These are phyloP conservation scores for Ogataea pini DNA, from an alignment of 805 yeast species.

Conservation along the genomic window DNA sequence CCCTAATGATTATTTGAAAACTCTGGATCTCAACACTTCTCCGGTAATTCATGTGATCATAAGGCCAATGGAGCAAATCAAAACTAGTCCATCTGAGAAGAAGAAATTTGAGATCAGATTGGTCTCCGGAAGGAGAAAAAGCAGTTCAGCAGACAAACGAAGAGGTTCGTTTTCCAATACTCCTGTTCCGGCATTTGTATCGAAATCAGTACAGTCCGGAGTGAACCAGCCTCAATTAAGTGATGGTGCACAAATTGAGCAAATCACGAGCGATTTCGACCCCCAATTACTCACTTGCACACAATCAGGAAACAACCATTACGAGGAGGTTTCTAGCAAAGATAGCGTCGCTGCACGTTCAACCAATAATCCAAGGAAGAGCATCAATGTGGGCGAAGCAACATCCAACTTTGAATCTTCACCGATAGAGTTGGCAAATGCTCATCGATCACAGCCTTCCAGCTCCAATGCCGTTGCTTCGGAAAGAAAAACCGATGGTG, in stretches of 20 bases:
- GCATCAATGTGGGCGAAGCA: not conserved
- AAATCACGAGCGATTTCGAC: not conserved
- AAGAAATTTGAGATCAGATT: conserved; percentile 25
- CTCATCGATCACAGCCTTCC: not conserved
- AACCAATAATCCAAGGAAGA: not conserved
- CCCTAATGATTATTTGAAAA: conserved; percentile 25
- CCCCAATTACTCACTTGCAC: not conserved
- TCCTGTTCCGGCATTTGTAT: conserved; percentile 29
- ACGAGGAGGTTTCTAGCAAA: conserved; percentile 11
- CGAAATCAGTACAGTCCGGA: not conserved
- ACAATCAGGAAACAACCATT: conserved; percentile 3
- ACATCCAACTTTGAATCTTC: not conserved
- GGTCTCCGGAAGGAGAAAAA: conserved; percentile 14
- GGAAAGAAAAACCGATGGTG: conserved; percentile 2
- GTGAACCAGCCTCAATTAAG: not conserved
- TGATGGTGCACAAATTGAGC: not conserved
- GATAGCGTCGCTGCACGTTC: conserved; percentile 1
- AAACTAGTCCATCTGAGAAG: conserved; percentile 13
- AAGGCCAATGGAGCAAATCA: conserved; percentile 29
- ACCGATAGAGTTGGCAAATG: not conserved
- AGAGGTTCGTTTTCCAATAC: conserved; percentile 28
- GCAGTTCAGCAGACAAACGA: conserved; percentile 15
- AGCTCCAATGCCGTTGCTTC: not conserved
- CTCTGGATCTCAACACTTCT: conserved; percentile 28
- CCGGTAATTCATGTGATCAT: conserved; percentile 33